Conservation (phyloP, 2,329 filamentous ascomycete species). For the Colletotrichum tropicicola region DNA sequence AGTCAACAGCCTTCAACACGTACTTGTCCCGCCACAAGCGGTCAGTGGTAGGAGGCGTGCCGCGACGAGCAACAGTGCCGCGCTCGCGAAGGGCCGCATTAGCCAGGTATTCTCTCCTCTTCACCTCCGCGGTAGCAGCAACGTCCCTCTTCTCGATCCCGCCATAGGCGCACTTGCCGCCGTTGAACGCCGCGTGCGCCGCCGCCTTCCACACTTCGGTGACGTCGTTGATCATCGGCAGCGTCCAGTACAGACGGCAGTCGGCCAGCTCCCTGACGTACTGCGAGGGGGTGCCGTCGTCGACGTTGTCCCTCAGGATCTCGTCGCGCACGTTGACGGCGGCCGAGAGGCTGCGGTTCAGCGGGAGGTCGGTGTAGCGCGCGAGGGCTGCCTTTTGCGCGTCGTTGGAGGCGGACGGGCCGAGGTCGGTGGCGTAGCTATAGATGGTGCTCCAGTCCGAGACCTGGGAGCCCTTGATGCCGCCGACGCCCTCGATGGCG, state of each 20-base stretch:
- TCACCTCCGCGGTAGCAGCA: neutral
- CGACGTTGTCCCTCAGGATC: conserved; percentile 45
- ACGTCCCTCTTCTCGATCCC: conserved; percentile 35
- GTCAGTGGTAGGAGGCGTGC: neutral
- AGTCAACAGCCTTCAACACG: conserved; percentile 2
- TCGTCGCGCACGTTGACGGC: conserved; percentile 50
- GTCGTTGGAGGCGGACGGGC: conserved; percentile 36
- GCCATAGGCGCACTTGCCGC: conserved; percentile 49
- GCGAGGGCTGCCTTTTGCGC: conserved; percentile 38
- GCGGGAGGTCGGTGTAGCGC: conserved; percentile 42
- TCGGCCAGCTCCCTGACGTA: conserved; percentile 57
- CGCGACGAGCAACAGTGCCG: neutral
- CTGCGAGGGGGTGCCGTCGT: conserved; percentile 55
- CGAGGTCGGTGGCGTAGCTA: conserved; percentile 32
- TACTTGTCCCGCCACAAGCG: conserved; percentile 3
- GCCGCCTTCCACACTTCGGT: conserved; percentile 56
- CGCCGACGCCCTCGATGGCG: conserved; percentile 62
- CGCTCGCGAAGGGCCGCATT: neutral
- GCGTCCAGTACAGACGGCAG: conserved; percentile 61
- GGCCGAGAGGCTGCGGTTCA: conserved; percentile 42
- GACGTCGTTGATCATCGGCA: conserved; percentile 56
- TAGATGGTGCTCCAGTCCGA: conserved; percentile 42
- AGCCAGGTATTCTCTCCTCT: neutral
- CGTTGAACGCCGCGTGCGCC: conserved; percentile 49
- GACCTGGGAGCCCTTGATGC: conserved; percentile 59